Evolutionary conservation across 2,329 filamentous ascomycete genomes (phyloP).

Genomic region (Harringtonia aguacate): DNA sequence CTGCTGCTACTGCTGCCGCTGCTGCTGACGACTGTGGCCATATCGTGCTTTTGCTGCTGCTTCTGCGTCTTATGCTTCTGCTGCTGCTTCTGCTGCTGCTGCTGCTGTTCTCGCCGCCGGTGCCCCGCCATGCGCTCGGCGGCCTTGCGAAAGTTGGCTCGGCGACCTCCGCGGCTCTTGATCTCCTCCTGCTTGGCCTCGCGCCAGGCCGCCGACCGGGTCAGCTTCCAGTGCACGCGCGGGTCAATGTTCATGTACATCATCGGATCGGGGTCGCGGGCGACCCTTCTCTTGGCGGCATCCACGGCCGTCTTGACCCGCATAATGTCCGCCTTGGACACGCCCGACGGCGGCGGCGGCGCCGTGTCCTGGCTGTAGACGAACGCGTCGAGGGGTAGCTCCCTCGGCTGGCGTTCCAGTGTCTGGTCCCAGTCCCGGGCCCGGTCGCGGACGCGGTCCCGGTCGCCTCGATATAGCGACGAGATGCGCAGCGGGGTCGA

Average conservation of each 20-base stretch:
- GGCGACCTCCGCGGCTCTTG: constrained; percentile 32
- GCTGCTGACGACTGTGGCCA: too few species aligned
- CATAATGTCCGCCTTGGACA: constrained; percentile 9
- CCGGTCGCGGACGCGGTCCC: neutral
- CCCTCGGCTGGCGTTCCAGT: neutral
- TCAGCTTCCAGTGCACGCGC: constrained; percentile 33
- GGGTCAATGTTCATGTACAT: constrained; percentile 38
- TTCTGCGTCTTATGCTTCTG: neutral
- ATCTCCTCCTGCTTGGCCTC: constrained; percentile 39
- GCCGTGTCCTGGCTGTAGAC: constrained; percentile 16
- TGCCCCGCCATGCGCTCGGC: constrained; percentile 24
- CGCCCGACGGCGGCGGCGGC: constrained; percentile 11
- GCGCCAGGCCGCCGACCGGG: constrained; percentile 33
- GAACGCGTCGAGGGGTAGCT: constrained; percentile 13
- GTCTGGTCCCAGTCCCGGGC: neutral
- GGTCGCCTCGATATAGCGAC: neutral
- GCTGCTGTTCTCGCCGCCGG: neutral
- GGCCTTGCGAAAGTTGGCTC: constrained; percentile 38
- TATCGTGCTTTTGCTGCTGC: too few species aligned
- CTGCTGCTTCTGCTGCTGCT: neutral
- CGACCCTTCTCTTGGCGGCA: neutral
- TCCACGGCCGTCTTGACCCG: neutral
- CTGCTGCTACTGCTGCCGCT: neutral
- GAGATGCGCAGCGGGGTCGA: neutral
- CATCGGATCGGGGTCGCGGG: constrained; percentile 5